Evolutionary conservation across 208 protist genomes (phyloP).

Genomic region (Leishmania tarentolae): DNA sequence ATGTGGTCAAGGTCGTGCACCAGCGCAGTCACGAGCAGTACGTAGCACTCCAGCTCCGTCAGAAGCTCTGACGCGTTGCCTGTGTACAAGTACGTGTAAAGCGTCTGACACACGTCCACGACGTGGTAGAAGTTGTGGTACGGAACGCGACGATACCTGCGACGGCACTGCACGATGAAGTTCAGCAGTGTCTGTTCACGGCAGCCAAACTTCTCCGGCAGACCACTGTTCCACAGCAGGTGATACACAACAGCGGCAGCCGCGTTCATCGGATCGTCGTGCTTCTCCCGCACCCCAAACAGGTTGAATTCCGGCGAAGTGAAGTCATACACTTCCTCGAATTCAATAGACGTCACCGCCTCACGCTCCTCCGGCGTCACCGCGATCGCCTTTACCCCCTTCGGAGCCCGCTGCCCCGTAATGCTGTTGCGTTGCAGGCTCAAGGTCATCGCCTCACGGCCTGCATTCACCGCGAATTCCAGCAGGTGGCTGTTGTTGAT

Average conservation of each 20-base stretch:
- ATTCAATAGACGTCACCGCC: conserved; percentile 35
- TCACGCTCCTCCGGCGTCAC: conserved; percentile 56
- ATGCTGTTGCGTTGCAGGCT: conserved; percentile 44
- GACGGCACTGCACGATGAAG: conserved; percentile 82
- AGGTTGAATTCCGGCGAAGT: conserved; percentile 69
- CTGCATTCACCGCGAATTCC: conserved; percentile 80
- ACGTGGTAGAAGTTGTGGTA: conserved; percentile 92
- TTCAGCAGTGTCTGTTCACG: conserved; percentile 68
- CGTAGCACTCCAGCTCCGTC: conserved; percentile 80
- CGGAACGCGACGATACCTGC: conserved; percentile 81
- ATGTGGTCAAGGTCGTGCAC: conserved; percentile 90
- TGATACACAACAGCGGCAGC: conserved; percentile 54
- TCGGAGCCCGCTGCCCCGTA: not conserved
- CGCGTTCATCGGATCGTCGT: conserved; percentile 45
- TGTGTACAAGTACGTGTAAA: conserved; percentile 71
- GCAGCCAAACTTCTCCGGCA: conserved; percentile 80
- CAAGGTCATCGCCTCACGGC: conserved; percentile 72
- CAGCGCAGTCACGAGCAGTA: conserved; percentile 77
- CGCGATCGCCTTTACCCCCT: conserved; percentile 22
- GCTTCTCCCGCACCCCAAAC: conserved; percentile 58
- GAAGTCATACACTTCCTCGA: conserved; percentile 53
- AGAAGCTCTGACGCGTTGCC: conserved; percentile 55
- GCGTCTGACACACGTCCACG: conserved; percentile 81
- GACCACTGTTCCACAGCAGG: conserved; percentile 58
- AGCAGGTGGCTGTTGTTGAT: conserved; percentile 87